These are phyloP conservation scores for Aspergillus pseudonomiae DNA, from an alignment of 2,329 filamentous ascomycete genomes.

Conservation along the genomic window DNA sequence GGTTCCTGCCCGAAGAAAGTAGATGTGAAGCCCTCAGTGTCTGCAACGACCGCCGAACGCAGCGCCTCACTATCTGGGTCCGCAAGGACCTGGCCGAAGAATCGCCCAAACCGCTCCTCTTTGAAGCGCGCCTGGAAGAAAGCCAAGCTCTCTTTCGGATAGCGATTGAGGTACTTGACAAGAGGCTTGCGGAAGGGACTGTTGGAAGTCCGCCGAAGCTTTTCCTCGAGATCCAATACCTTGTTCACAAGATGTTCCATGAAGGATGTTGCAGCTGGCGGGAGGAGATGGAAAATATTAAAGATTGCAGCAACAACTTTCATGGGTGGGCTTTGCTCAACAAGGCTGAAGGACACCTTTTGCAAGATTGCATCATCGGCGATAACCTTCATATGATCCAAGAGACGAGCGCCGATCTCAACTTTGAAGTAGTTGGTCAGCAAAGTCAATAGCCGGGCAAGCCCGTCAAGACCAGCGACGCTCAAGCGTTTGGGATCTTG, in stretches of 20 bases:
- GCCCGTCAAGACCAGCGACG: slow-evolving; percentile 84
- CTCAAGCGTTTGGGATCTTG: slow-evolving; percentile 90
- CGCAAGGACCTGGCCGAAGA: slow-evolving; percentile 83
- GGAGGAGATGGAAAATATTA: slow-evolving; percentile 95
- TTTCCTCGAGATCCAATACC: slow-evolving; percentile 84
- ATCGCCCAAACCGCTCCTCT: slow-evolving; percentile 84
- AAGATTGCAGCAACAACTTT: slow-evolving; percentile 93
- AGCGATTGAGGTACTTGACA: slow-evolving; percentile 91
- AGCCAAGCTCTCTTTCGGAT: slow-evolving; percentile 82
- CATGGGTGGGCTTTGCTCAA: slow-evolving; percentile 91
- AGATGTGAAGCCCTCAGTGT: slow-evolving; percentile 72
- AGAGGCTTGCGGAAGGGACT: slow-evolving; percentile 91
- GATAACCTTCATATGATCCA: slow-evolving; percentile 91
- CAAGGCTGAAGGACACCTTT: slow-evolving; percentile 89
- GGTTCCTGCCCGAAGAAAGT: slow-evolving; percentile 66
- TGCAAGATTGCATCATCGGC: slow-evolving; percentile 80
- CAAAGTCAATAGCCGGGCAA: slow-evolving; percentile 85
- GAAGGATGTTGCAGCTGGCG: slow-evolving; percentile 85
- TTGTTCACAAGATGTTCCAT: slow-evolving; percentile 87
- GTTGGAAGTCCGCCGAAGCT: slow-evolving; percentile 80
- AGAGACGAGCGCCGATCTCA: slow-evolving; percentile 88
- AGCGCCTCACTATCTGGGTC: slow-evolving; percentile 75
- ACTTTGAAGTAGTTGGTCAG: slow-evolving; percentile 99
- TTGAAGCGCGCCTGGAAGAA: slow-evolving; percentile 79
- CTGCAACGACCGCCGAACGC: slow-evolving; percentile 72